phyloP scores from a whole-genome alignment of 2,329 filamentous ascomycete species.

The Calonectria crousiana region DNA sequence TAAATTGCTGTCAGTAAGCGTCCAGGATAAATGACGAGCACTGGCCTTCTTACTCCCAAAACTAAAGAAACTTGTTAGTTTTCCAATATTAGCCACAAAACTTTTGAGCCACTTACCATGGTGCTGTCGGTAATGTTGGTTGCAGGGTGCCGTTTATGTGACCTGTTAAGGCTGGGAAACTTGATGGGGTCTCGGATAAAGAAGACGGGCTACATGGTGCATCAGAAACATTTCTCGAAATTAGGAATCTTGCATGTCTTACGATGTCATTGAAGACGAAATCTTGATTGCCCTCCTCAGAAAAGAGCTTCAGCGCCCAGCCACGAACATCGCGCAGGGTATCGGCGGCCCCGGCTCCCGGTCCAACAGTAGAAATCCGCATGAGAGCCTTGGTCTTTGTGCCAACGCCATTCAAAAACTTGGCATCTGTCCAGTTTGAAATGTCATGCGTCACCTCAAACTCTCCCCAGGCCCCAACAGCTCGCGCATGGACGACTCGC shows the following conservation, averaged over 20 bases:
- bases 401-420: slow-evolving; percentile 64
- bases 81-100: background rate
- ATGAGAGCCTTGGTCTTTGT: slow-evolving; percentile 70
- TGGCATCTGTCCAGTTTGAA: slow-evolving; percentile 65
- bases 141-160: slow-evolving; percentile 81
- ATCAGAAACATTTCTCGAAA: background rate
- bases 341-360: slow-evolving; percentile 74
- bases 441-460: slow-evolving; percentile 72
- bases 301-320: slow-evolving; percentile 71
- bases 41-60: slow-evolving; percentile 38
- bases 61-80: background rate
- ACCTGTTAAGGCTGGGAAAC: slow-evolving; percentile 82
- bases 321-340: slow-evolving; percentile 78
- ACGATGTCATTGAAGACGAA: slow-evolving; percentile 80
- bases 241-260: background rate
- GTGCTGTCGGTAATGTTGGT: slow-evolving; percentile 79
- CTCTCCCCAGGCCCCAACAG: slow-evolving; percentile 62
- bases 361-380: slow-evolving; percentile 79
- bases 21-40: background rate
- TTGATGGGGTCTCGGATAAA: slow-evolving; percentile 82
- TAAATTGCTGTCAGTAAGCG: background rate
- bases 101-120: slow-evolving; percentile 49
- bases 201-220: slow-evolving; percentile 68
- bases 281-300: slow-evolving; percentile 79
- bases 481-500: slow-evolving; percentile 44